Evolutionary conservation across 768 basidiomycete genomes (phyloP).

Genomic region (Boletus patriciae): DNA sequence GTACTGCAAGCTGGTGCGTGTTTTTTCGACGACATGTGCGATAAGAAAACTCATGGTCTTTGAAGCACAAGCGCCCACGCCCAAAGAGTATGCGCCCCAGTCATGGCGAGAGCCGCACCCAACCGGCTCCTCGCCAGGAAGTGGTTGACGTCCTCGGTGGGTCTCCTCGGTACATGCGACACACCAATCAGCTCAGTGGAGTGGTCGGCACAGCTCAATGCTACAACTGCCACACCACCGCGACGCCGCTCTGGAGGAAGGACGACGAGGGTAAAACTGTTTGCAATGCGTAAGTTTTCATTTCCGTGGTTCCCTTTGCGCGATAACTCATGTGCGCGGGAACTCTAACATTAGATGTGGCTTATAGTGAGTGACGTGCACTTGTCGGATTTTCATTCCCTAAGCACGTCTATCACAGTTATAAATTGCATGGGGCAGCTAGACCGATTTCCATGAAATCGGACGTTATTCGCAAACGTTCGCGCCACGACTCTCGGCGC

Average conservation of each 20-base stretch:
- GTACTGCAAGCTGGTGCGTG: conserved; percentile 79
- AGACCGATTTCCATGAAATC: conserved; percentile 92
- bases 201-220: conserved; percentile 63
- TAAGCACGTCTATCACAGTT: conserved; percentile 37
- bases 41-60: not conserved
- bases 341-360: conserved; percentile 56
- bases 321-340: conserved; percentile 12
- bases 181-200: conserved; percentile 31
- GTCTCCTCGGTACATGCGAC: conserved; percentile 37
- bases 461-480: conserved; percentile 85
- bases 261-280: conserved; percentile 91
- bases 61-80: conserved; percentile 81
- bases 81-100: conserved; percentile 84
- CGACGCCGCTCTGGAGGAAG: conserved; percentile 87
- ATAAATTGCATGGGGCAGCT: conserved; percentile 82
- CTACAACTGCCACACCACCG: conserved; percentile 87
- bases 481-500: conserved; percentile 75
- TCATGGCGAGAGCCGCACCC: conserved; percentile 69
- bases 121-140: conserved; percentile 64
- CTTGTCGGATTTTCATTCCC: not conserved
- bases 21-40: not conserved
- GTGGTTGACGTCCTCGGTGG: conserved; percentile 71
- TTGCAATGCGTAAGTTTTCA: conserved; percentile 79
- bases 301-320: conserved; percentile 3
- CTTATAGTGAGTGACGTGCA: conserved; percentile 53